These are phyloP conservation scores for Macadamia tetraphylla DNA, from an alignment of 164 flowering plant species.

Conservation along the genomic window DNA sequence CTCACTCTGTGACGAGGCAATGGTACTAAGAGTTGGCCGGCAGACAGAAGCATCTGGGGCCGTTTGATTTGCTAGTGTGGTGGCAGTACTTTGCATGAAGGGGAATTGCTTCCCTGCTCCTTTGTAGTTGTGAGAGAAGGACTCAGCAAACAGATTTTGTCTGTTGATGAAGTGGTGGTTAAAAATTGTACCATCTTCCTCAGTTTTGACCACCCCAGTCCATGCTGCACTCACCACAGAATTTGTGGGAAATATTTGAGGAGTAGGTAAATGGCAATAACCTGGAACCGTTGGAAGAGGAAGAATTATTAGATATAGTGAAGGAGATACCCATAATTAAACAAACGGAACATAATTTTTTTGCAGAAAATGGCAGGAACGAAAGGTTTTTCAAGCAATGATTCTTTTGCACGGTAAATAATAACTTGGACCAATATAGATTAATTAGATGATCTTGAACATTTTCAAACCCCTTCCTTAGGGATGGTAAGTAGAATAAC, in stretches of 20 bases:
- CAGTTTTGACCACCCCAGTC: conserved; percentile 37
- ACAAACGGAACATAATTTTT: no score
- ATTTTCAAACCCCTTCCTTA: no score
- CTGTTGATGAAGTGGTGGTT: conserved; percentile 25
- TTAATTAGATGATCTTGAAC: no score
- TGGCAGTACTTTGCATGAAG: conserved; percentile 26
- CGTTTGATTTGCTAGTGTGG: conserved; percentile 12
- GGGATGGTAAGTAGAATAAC: no score
- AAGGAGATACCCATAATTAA: no score
- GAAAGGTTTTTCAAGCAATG: background rate
- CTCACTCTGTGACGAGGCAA: conserved; percentile 28
- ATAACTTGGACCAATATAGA: background rate
- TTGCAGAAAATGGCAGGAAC: background rate
- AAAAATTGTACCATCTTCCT: conserved; percentile 26
- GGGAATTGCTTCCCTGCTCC: conserved; percentile 44
- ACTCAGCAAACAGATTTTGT: conserved; percentile 24
- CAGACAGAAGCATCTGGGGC: conserved; percentile 24
- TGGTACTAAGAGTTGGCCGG: conserved; percentile 26
- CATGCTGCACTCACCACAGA: conserved; percentile 34
- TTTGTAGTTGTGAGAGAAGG: conserved; percentile 30
- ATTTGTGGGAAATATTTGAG: conserved; percentile 28
- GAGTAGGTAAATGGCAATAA: conserved; percentile 35
- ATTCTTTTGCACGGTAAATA: background rate
- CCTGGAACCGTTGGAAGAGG: conserved; percentile 26
- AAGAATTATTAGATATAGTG: conserved; percentile 1